Evolutionary conservation across 2,329 filamentous ascomycete species (phyloP).

Genomic region (Botryotinia calthae): DNA sequence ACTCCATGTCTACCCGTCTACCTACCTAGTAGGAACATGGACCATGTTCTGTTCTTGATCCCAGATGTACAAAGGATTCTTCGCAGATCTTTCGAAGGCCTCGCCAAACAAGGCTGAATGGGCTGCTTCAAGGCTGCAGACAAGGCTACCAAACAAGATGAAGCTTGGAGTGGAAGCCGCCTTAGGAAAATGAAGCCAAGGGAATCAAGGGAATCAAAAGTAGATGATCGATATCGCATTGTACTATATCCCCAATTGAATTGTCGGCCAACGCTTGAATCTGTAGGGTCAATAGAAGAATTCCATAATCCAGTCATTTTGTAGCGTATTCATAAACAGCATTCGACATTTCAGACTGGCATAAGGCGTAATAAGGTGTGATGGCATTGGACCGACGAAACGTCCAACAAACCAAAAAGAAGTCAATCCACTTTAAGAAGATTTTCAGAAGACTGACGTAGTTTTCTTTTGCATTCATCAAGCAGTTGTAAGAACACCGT

Average conservation of each 20-base stretch:
- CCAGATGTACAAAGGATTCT: background rate
- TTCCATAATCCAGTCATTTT: background rate
- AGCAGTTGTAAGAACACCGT: background rate
- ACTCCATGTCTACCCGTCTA: background rate
- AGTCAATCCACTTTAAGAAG: background rate
- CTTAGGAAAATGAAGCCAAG: too few species aligned
- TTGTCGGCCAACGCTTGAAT: background rate
- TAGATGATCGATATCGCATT: too few species aligned
- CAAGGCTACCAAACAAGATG: background rate
- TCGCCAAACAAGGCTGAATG: background rate
- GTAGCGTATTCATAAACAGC: background rate
- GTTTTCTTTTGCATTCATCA: background rate
- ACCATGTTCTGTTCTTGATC: background rate
- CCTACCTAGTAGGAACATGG: background rate
- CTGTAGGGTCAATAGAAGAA: background rate
- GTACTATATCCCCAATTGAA: too few species aligned
- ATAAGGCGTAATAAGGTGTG: too few species aligned
- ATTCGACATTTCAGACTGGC: background rate
- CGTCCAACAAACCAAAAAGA: background rate
- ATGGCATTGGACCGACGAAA: background rate
- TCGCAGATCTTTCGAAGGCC: background rate
- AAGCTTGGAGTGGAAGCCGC: too few species aligned
- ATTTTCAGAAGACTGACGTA: background rate
- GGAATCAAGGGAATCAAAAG: too few species aligned
- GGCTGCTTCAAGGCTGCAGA: background rate